phyloP scores from a whole-genome alignment of 805 yeast species.

The Starmera dryadoides region DNA sequence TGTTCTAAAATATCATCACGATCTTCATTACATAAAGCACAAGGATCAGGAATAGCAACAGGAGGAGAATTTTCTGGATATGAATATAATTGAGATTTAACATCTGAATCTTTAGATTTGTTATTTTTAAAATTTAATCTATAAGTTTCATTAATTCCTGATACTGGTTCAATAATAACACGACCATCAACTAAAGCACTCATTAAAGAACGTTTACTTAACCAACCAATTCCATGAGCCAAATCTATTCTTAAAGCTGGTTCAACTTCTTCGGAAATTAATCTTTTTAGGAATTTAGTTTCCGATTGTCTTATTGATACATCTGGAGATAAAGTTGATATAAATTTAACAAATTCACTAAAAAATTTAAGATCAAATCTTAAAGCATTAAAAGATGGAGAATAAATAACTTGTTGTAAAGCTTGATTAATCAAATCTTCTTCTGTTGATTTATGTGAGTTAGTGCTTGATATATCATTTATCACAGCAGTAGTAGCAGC shows the following conservation, averaged over 20 bases:
- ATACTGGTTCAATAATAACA: constrained; percentile 78
- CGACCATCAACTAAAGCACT: constrained; percentile 69
- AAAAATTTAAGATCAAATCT: constrained; percentile 33
- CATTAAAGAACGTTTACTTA: constrained; percentile 55
- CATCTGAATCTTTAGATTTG: constrained; percentile 10
- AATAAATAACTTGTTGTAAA: constrained; percentile 22
- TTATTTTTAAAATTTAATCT: constrained; percentile 27
- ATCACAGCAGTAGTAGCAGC: no score
- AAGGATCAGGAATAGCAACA: constrained; percentile 66
- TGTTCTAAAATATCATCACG: constrained; percentile 67
- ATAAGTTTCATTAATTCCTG: constrained; percentile 74
- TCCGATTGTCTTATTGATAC: constrained; percentile 31
- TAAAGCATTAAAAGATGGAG: constrained; percentile 34
- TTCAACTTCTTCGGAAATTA: constrained; percentile 75
- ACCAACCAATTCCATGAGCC: constrained; percentile 59
- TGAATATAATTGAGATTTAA: constrained; percentile 31
- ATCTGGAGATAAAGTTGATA: constrained; percentile 25
- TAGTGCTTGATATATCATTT: constrained; percentile 4
- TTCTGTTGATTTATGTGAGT: constrained; percentile 3
- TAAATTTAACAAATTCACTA: constrained; percentile 30
- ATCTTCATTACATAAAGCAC: constrained; percentile 79
- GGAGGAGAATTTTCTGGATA: constrained; percentile 50
- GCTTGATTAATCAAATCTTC: no score
- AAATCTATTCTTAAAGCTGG: constrained; percentile 57
- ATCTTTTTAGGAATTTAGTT: constrained; percentile 49